Evolutionary conservation across 2,329 filamentous ascomycete genomes (phyloP).

Genomic region (Ceratocystis destructans): DNA sequence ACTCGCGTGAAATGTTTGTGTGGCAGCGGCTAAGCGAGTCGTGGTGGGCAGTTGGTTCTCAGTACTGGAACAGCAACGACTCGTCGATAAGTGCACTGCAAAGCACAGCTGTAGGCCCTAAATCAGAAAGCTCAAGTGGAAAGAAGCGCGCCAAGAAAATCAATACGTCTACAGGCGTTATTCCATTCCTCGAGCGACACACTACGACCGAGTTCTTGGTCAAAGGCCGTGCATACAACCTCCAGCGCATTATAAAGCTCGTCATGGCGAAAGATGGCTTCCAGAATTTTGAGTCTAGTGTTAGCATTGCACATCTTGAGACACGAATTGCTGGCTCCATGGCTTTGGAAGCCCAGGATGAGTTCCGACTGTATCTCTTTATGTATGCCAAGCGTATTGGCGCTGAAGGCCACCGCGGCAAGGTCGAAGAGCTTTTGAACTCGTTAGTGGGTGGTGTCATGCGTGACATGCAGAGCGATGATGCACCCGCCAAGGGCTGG

Average conservation of each 20-base stretch:
- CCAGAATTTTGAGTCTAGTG: conserved; percentile 77
- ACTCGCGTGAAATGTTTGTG: conserved; percentile 68
- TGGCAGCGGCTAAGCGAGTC: conserved; percentile 95
- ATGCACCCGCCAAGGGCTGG: conserved; percentile 38
- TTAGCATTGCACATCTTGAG: conserved; percentile 89
- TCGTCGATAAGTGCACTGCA: conserved; percentile 72
- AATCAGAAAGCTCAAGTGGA: conserved; percentile 27
- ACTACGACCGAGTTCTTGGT: conserved; percentile 87
- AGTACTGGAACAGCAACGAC: conserved; percentile 98
- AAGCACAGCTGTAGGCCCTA: conserved; percentile 51
- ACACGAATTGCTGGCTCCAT: conserved; percentile 84
- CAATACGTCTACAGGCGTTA: conserved; percentile 74
- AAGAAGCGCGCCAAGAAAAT: conserved; percentile 36
- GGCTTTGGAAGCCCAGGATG: conserved; percentile 71
- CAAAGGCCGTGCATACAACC: conserved; percentile 78
- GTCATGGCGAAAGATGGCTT: conserved; percentile 80
- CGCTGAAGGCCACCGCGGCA: conserved; percentile 70
- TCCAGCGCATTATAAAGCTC: conserved; percentile 83
- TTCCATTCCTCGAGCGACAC: conserved; percentile 83
- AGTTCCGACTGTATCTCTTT: conserved; percentile 87
- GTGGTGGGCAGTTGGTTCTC: conserved; percentile 96
- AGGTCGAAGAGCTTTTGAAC: conserved; percentile 84
- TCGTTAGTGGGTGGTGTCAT: conserved; percentile 61
- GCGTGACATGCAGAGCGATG: conserved; percentile 39
- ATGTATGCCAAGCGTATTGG: conserved; percentile 97